These are phyloP conservation scores for Cryphonectria japonica DNA, from an alignment of 2,329 filamentous ascomycete genomes.

Conservation along the genomic window DNA sequence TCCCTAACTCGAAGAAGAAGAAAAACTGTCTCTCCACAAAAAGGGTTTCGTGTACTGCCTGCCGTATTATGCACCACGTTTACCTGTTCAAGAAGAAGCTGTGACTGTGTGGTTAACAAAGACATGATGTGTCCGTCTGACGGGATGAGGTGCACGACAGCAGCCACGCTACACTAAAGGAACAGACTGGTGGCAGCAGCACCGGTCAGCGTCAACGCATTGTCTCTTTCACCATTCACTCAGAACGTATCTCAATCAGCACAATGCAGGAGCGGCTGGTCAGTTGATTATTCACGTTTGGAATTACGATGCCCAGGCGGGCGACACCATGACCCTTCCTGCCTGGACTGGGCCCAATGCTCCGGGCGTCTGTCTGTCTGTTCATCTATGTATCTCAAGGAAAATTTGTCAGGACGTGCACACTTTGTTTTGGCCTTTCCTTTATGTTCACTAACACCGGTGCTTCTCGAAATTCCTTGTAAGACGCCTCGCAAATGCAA, in stretches of 20 bases:
- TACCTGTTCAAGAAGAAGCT: background rate
- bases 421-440: background rate
- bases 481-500: constrained; percentile 28
- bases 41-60: background rate
- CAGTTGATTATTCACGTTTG: background rate
- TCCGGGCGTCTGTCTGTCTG: background rate
- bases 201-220: background rate
- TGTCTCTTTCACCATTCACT: background rate
- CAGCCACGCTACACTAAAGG: no score
- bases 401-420: background rate
- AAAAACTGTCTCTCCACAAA: background rate
- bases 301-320: background rate
- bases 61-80: background rate
- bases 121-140: background rate
- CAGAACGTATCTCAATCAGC: background rate
- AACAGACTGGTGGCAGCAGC: background rate
- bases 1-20: background rate
- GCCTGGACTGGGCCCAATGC: background rate
- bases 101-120: background rate
- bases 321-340: no score
- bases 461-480: background rate
- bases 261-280: background rate
- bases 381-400: background rate
- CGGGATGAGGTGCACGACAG: background rate
- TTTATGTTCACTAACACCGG: background rate